Conservation (phyloP, 2,329 filamentous ascomycete species). For the Colletotrichum orbiculare region DNA sequence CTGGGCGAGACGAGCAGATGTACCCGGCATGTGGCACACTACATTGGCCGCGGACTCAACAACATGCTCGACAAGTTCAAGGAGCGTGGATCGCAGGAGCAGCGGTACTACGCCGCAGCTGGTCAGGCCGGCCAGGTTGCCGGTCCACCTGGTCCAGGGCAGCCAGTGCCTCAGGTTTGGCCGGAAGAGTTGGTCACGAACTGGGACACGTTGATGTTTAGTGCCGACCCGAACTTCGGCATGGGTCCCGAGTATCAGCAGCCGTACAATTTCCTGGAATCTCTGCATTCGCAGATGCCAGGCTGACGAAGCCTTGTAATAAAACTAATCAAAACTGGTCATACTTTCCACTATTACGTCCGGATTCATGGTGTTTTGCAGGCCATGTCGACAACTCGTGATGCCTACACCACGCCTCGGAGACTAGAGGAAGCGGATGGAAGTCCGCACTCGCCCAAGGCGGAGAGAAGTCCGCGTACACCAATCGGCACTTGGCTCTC, state of each 20-base stretch:
- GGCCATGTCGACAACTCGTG: slow-evolving; percentile 9
- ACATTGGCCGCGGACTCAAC: slow-evolving; percentile 43
- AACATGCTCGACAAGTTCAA: slow-evolving; percentile 46
- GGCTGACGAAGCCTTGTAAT: slow-evolving; percentile 23
- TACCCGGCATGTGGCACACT: slow-evolving; percentile 44
- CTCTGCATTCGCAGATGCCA: slow-evolving; percentile 44
- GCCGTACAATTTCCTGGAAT: slow-evolving; percentile 41
- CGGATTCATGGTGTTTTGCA: slow-evolving; percentile 4
- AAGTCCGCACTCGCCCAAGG: slow-evolving; percentile 9
- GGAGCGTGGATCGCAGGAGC: slow-evolving; percentile 34
- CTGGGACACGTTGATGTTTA: slow-evolving; percentile 45
- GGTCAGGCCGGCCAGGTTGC: slow-evolving; percentile 10
- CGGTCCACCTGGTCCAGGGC: slow-evolving; percentile 4
- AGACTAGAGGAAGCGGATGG: not conserved
- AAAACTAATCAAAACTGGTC: not conserved
- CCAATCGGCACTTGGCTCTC: not conserved
- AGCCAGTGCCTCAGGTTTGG: slow-evolving; percentile 16
- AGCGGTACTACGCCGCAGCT: slow-evolving; percentile 2
- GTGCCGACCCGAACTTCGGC: slow-evolving; percentile 37
- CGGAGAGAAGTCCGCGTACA: slow-evolving; percentile 20
- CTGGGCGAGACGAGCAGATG: slow-evolving; percentile 42
- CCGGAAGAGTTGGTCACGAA: slow-evolving; percentile 32
- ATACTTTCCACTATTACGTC: too few species aligned
- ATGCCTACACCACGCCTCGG: not conserved
- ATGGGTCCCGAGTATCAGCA: slow-evolving; percentile 38